These are phyloP conservation scores for Sergeia podlipaevii DNA, from an alignment of 208 protist genomes.

Conservation along the genomic window DNA sequence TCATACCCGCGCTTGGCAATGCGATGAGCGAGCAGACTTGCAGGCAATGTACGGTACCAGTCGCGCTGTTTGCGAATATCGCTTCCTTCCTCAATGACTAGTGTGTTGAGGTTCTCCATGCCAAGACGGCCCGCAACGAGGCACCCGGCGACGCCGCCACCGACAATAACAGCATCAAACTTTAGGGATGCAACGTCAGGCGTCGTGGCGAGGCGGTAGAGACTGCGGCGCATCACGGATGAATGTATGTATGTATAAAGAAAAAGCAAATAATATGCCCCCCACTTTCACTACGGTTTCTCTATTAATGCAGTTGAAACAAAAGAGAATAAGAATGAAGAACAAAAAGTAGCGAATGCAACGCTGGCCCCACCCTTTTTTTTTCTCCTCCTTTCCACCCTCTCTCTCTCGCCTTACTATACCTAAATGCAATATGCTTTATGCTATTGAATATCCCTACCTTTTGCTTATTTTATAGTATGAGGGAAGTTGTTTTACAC, in stretches of 20 bases:
- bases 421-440: too few relatives aligned
- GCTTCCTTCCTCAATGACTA: conserved; percentile 61
- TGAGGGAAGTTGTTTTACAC: too few relatives aligned
- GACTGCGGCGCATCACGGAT: conserved; percentile 19
- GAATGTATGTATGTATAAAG: background rate
- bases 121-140: conserved; percentile 68
- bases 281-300: background rate
- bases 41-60: conserved; percentile 60
- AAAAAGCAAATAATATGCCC: too few relatives aligned
- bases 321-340: too few relatives aligned
- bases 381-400: too few relatives aligned
- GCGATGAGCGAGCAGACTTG: conserved; percentile 55
- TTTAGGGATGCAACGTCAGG: conserved; percentile 7
- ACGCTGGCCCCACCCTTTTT: too few relatives aligned
- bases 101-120: conserved; percentile 62
- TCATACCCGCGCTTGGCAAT: conserved; percentile 59
- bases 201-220: conserved; percentile 5
- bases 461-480: too few relatives aligned
- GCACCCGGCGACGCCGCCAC: conserved; percentile 58
- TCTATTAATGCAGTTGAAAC: background rate
- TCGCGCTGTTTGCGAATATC: conserved; percentile 53
- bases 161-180: conserved; percentile 69
- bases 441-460: too few relatives aligned
- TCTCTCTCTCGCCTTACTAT: too few relatives aligned
- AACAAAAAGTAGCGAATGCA: too few relatives aligned